Evolutionary conservation across 2,329 filamentous ascomycete species (phyloP), one percentile per base, ranked within the genome.

Genomic region (Seiridium unicorne): DNA sequence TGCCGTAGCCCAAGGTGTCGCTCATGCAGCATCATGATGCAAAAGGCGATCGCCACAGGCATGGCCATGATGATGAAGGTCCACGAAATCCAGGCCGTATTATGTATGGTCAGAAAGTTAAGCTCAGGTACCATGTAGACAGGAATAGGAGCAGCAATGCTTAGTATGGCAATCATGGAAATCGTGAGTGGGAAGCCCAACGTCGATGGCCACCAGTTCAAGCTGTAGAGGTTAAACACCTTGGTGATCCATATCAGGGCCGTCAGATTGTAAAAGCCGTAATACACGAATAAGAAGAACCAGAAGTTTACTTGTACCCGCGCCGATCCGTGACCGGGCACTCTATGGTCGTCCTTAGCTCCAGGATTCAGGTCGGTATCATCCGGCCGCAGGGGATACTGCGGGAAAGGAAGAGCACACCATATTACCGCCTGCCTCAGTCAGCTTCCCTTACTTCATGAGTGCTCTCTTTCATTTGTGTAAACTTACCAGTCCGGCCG

Each of bases 241-340:
- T 89, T 89, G 53, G 87, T 90, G 69, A 90, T 89, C 86, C 87
- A 90, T 62, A 88, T 83, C 65, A 90, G 74, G 2, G 87, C 87
- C 4, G 85, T 88, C 32, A 89, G 68, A 69, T 87, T 89, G 73
- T 90, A 90, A 65, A 89, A 83, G 60, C 86, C 85, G 71, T 90
- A 90, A 75, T 89, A 90, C 60, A 89, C 83, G 54, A 89, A 82
- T 44, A 90, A 77, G 68, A 90, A 90, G 77, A 89, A 89, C 87
- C 87, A 90, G 68, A 89, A 89, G 75, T 88, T 88, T 65, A 89
- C 82, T 63, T 84, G 81, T 4, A 89, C 87, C 47, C 83, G 78
- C 5, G 86, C 84, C 65, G 82, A 79, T 60, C 87, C 87, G 76
- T 89, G 86, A 34, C 86, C 87, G 0, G 86, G 86, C 0, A 77